Conservation (phyloP, 2,329 filamentous ascomycete genomes). For the Ambrosiella beaveri region DNA sequence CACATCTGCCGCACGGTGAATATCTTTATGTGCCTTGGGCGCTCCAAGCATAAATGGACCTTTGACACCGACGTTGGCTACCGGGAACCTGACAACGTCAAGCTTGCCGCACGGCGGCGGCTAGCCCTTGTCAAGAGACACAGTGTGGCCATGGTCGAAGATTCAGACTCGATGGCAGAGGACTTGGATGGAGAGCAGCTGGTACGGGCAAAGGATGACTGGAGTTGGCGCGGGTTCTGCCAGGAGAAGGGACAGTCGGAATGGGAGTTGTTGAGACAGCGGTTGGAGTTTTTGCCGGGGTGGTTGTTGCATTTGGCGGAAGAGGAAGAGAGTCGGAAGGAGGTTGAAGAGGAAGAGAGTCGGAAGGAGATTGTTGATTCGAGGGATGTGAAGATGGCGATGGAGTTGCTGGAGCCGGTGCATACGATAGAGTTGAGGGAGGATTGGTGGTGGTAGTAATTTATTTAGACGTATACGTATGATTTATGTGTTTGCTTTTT, state of each 20-base stretch:
- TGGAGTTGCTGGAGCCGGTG: conserved; percentile 2
- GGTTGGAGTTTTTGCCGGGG: conserved; percentile 15
- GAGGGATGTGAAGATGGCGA: not conserved
- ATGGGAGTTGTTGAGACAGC: conserved; percentile 14
- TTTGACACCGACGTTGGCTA: conserved; percentile 26
- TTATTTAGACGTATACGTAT: not conserved
- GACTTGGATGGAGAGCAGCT: not conserved
- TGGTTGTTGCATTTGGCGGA: conserved; percentile 18
- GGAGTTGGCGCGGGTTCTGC: not conserved
- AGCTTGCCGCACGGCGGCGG: too few species aligned
- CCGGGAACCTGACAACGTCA: conserved; percentile 19
- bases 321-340: not conserved
- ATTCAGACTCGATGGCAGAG: not conserved
- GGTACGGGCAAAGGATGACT: not conserved
- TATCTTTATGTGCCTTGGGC: conserved; percentile 20
- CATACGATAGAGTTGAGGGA: not conserved
- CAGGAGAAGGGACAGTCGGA: not conserved
- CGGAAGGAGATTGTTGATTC: conserved; percentile 1
- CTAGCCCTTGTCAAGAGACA: too few species aligned
- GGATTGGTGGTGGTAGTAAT: conserved; percentile 9
- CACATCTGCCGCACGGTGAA: not conserved
- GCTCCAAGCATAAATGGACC: conserved; percentile 23
- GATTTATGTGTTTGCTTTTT: not conserved
- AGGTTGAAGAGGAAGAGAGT: not conserved
- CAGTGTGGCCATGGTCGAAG: too few species aligned